Base-by-base conservation (phyloP, 306 rosid species). In the Quercus agrifolia region DNA sequence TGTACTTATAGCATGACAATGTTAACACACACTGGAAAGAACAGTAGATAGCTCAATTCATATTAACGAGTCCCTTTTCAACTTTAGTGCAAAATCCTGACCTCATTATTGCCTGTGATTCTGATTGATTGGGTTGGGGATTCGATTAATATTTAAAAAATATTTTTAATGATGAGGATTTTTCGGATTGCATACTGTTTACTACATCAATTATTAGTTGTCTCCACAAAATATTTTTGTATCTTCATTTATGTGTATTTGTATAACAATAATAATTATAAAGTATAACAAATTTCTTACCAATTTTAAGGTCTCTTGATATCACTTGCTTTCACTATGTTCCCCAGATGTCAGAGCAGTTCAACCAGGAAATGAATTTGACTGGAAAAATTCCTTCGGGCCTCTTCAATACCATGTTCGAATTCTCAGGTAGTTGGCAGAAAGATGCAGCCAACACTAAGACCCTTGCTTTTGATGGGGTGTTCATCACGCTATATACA, bases 341-440 rank as follows among this genome's bases (percentile, higher is more conserved):
- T 76, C 78, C 77, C 74, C 92, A 94, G 99, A 95, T 95, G 99
- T 92, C 99, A 64, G 99, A 95, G 89, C 99, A 95, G 84, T 92
- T 92, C 91, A 95, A 95, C 80, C 99, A 88, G 91, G 98, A 92
- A 73, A 82, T 92, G 75, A 86, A 92, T 74, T 84, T 90, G 89
- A 89, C 92, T 14, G 98, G 99, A 14, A 95, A 95, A 87, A 95
- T 95, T 84, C 99, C 99, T 69, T 91, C 99, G 0, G 99, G 99
- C 78, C 94, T 88, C 86, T 92, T 95, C 94, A 95, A 92, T 87
- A 20, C 92, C 33, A 92, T 92, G 99, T 95, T 91, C 75, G 99
- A 92, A 78, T 92, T 90, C 84, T 91, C 99, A 73, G 97, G 96
- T 38, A 90, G 94, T 84, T 95, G 99, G 99, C 99, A 92, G 88